phyloP scores from a whole-genome alignment of 2,329 filamentous ascomycete genomes.

The Fusarium temperatum region DNA sequence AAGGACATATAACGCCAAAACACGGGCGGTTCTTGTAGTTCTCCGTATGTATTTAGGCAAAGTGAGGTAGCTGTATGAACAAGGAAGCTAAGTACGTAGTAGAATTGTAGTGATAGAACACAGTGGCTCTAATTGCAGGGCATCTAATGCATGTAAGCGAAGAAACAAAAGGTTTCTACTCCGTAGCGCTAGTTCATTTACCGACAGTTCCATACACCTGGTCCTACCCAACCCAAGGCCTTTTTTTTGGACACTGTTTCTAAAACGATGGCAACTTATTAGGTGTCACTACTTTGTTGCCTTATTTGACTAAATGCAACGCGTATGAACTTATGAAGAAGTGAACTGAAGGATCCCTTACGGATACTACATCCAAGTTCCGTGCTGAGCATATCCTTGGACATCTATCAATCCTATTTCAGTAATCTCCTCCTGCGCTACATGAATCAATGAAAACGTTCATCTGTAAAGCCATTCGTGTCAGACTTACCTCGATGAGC shows the following conservation, averaged over 20 bases:
- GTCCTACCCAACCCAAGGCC: neutral
- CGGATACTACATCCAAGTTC: neutral
- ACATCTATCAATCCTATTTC: neutral
- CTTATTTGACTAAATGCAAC: neutral
- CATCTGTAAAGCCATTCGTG: neutral
- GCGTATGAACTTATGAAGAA: neutral
- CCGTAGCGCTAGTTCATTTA: slow-evolving; percentile 13
- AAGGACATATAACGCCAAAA: neutral
- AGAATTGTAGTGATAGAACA: neutral
- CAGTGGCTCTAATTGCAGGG: slow-evolving; percentile 22
- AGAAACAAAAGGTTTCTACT: slow-evolving; percentile 20
- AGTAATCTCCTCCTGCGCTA: neutral
- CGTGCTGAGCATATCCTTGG: neutral
- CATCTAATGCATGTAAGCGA: slow-evolving; percentile 20
- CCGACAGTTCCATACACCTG: slow-evolving; percentile 1
- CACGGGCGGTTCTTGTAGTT: neutral
- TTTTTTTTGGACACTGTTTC: neutral
- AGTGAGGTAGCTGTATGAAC: neutral
- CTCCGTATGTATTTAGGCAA: neutral
- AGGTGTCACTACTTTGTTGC: neutral
- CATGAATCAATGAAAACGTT: neutral
- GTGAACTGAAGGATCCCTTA: neutral
- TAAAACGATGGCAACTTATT: neutral
- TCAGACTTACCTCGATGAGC: neutral
- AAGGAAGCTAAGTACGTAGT: neutral